Base-by-base conservation (phyloP, 2,329 filamentous ascomycete genomes). In the Pestalotiopsis sp. region DNA sequence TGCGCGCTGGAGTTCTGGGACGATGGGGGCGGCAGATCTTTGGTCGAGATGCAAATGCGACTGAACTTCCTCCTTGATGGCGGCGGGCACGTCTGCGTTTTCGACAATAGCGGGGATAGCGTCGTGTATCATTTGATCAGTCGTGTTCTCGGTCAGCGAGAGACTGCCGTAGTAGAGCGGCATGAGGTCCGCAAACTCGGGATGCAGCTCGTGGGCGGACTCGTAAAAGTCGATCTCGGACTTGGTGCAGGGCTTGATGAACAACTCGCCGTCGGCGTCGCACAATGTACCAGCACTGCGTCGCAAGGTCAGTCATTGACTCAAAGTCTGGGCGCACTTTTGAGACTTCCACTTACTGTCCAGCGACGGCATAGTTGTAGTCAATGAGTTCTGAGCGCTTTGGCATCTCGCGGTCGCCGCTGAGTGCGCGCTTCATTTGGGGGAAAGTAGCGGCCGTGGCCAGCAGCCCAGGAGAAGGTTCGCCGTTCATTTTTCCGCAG, bases 161-260 rank as follows among this genome's bases (percentile, higher is more conserved):
- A 99, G 85, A 2, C 90, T 92, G 69, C 96, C 96, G 81, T 97
- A 89, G 81, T 91, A 98, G 4, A 89, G 86, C 60, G 96, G 95
- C 86, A 98, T 95, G 74, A 95, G 88, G 27, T 91, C 88, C 64
- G 90, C 88, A 75, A 98, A 93, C 2, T 91, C 89, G 38, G 90
- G 88, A 77, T 97, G 92, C 25, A 86, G 81, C 41, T 87, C 81
- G 65, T 81, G 79, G 36, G 90, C 91, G 52, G 90, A 88, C 78
- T 97, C 89, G 85, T 99, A 99, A 80, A 99, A 99, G 59, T 90
- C 87, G 74, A 98, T 90, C 82, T 99, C 96, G 71, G 90, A 86
- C 71, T 90, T 83, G 0, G 93, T 97, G 80, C 95, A 98, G 20
- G 96, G 96, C 81, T 99, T 99, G 78, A 98, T 93, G 78, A 99